Conservation (phyloP, 2,329 filamentous ascomycete species). For the Diaporthe ampelina region DNA sequence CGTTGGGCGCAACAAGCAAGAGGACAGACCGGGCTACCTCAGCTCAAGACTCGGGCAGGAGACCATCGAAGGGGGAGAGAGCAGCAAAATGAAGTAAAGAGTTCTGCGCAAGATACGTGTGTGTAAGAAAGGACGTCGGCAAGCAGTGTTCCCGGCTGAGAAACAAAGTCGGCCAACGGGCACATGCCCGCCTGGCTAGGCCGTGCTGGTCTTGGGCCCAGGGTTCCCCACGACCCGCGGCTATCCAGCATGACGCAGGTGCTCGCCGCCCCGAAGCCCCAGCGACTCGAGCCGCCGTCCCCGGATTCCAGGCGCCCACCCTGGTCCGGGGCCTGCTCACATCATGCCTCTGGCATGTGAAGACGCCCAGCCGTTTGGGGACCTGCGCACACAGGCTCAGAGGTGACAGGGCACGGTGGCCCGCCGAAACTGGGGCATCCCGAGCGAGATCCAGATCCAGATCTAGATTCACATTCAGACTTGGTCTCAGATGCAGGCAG, state of each 20-base stretch:
- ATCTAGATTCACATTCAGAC: background rate
- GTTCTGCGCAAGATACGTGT: background rate
- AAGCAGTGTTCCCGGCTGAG: background rate
- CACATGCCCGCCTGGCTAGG: constrained; percentile 16
- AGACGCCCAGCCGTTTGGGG: constrained; percentile 16
- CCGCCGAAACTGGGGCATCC: constrained; percentile 14
- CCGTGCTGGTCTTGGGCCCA: background rate
- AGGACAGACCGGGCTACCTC: background rate
- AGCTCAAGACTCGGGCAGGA: background rate
- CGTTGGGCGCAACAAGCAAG: background rate
- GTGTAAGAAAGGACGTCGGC: background rate
- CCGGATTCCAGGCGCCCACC: constrained; percentile 15
- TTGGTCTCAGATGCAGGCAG: too few species aligned
- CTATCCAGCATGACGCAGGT: constrained; percentile 31
- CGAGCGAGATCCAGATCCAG: constrained; percentile 17
- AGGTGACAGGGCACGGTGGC: background rate
- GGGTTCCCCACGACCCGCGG: constrained; percentile 24
- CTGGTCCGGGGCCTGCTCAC: constrained; percentile 20
- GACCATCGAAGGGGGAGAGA: background rate
- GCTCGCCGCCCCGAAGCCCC: constrained; percentile 6
- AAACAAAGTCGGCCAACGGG: constrained; percentile 25
- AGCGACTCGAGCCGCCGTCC: constrained; percentile 17
- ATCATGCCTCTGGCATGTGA: constrained; percentile 35
- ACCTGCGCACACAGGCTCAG: background rate
- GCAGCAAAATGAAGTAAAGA: background rate